phyloP scores from a whole-genome alignment of 441 rosid species.

The Erodium chrysanthum region DNA sequence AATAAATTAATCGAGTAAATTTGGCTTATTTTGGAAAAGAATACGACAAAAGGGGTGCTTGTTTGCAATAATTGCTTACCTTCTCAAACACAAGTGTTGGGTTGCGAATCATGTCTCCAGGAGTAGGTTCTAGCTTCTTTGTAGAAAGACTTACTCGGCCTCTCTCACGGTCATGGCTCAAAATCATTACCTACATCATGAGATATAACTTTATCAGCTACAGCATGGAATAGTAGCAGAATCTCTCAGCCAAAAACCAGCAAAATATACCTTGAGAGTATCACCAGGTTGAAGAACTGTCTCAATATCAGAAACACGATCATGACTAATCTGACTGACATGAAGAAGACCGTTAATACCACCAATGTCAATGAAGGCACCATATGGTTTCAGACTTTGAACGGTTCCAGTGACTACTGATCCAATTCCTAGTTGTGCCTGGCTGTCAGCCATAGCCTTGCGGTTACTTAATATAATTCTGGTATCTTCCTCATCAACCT shows the following conservation, averaged over 20 bases:
- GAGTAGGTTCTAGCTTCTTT: constrained; percentile 93
- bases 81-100: constrained; percentile 96
- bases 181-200: constrained; percentile 64
- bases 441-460: constrained; percentile 96
- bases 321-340: constrained; percentile 92
- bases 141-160: constrained; percentile 96
- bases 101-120: constrained; percentile 96
- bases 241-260: not conserved
- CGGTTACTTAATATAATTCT: constrained; percentile 91
- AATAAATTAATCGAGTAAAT: no score
- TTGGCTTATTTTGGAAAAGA: no score
- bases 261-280: constrained; percentile 50
- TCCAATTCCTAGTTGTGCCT: constrained; percentile 92
- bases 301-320: constrained; percentile 80
- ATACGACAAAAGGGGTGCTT: no score
- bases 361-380: constrained; percentile 95
- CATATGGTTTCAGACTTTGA: constrained; percentile 93
- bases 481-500: constrained; percentile 86
- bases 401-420: constrained; percentile 83
- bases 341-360: constrained; percentile 95
- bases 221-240: not conserved
- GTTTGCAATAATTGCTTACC: constrained; percentile 30
- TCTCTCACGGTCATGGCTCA: constrained; percentile 95
- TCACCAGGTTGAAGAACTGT: constrained; percentile 99
- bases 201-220: not conserved